Base-by-base conservation (phyloP, 495 filamentous ascomycete species). In the Podospora australis region DNA sequence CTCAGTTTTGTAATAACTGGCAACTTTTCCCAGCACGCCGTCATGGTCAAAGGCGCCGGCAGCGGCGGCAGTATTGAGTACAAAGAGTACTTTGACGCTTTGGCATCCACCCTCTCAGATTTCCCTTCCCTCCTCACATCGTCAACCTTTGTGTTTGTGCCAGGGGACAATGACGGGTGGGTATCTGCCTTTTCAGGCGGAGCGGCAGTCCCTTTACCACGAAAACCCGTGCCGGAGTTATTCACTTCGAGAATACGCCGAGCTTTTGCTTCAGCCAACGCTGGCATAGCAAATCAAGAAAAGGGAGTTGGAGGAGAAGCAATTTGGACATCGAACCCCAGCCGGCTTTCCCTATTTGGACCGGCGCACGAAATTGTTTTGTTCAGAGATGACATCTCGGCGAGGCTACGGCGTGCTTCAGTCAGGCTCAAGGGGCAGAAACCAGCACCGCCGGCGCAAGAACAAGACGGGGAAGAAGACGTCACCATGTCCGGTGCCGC, bases 121-220 rank as follows among this genome's bases (percentile, higher is more conserved):
- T 95, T 87, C 64, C 89, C 86, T n/a, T 73, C 75, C 0, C 70
- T 97, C 6, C 74, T 95, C n/a, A 81, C 83, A 26, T 70, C 75
- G 16, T 81, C 87, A 2, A 90, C 87, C 0, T 94, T 96, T 55
- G 67, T 96, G 10, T 95, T 97, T 55, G 85, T 98, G 0, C 92
- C 92, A 2, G 91, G 91, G 32, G 91, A 96, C 61, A 94, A 95
- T 63, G 92, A 98, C 61, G 88, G 90, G 9, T 98, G 92, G 92
- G 67, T 70, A 2, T 91, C 88, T 0, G 78, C 88, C 2, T 95
- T 95, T 65, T 84, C 83, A 2, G 83, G 80, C 10, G 92, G 92
- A n/a, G 83, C 88, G 34, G 78, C 87, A 1, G 77, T 82, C 1
- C 73, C 81, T 6, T 58, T 96, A 10, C 92, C 92, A 0, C 73